A percentile compares a stretch with the other conserved stretches of the same genome.
phyloP scores from a whole-genome alignment of 805 yeast species.

The Ogataea nitratoaversa region DNA sequence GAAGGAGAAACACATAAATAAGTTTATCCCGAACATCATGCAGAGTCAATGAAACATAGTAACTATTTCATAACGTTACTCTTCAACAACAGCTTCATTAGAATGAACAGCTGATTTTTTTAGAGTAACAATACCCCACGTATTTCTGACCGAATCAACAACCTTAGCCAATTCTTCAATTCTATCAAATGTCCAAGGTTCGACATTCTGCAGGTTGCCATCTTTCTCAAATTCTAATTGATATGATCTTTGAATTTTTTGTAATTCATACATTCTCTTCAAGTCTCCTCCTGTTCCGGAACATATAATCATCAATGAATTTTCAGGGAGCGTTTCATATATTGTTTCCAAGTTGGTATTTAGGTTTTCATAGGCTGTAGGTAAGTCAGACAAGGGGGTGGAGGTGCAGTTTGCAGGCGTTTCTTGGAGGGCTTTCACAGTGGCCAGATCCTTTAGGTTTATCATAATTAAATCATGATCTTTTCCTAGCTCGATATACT shows the following conservation, averaged over 20 bases:
- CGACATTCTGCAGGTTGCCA: conserved; percentile 30
- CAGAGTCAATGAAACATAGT: too few relatives aligned
- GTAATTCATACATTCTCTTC: conserved; percentile 43
- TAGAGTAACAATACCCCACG: conserved; percentile 50
- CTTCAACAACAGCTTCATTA: conserved; percentile 3
- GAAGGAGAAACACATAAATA: too few relatives aligned
- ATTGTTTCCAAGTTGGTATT: conserved; percentile 44
- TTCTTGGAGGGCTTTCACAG: conserved; percentile 23
- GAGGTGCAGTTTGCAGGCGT: neutral
- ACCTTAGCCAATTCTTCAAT: conserved; percentile 43
- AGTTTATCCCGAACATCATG: too few relatives aligned
- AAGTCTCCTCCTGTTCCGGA: conserved; percentile 69
- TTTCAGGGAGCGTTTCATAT: conserved; percentile 49
- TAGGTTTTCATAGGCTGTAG: conserved; percentile 30
- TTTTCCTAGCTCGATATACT: conserved; percentile 33
- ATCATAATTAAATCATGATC: conserved; percentile 48
- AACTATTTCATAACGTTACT: too few relatives aligned
- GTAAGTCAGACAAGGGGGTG: conserved; percentile 8
- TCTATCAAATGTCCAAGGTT: conserved; percentile 49
- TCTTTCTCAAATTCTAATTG: conserved; percentile 38
- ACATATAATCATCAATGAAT: conserved; percentile 56
- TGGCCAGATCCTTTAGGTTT: conserved; percentile 57
- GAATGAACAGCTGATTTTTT: conserved; percentile 12
- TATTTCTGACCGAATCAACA: conserved; percentile 51
- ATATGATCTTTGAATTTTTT: conserved; percentile 39